Evolutionary conservation across 331 rosid species (phyloP), one percentile per base, ranked within the genome.

Genomic region (Stylosanthes scabra): DNA sequence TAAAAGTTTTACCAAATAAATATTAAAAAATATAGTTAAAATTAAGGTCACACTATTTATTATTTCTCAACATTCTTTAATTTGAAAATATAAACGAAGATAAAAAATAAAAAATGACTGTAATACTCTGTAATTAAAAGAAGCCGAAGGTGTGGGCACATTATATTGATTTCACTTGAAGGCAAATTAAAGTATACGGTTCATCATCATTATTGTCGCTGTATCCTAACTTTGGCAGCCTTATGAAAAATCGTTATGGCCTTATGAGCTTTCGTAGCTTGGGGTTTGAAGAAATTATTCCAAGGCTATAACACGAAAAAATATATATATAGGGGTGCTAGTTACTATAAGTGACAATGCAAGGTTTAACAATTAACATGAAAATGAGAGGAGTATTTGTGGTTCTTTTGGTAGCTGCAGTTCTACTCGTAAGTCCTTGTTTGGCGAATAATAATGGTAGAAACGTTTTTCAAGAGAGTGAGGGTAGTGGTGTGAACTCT

Each of bases 191-290:
- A 70, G 72, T 15, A 51, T 42, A 51, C 31, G 15, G 60, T 59
- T 65, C 60, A 68, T 81, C 70, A 63, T 82, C 65, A 11, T 11
- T 5, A 11, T 11, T 5, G 10, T 41, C 8, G 14, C 12, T 42
- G 50, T 42, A 42, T 25, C 68, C 75, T 37, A 72, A 73, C 83
- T 59, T 59, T 70, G 27, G 78, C 86, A 74, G 80, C 83, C 74
- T 78, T 69, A 62, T 39, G 80, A 42, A 41, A 56, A 41, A 56
- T 64, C 15, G 44, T 27, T 40, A n/a, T 28, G 20, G 52, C 51
- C 51, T 46, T 46, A 3, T 10, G 51, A 11, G 16, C 28, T 59
- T 29, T 40, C 25, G 34, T 15, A 40, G 68, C 15, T 68, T 42
- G 9, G 31, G 25, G 82, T 77, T 72, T 68, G 64, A 51, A 77